Conservation (phyloP, 495 filamentous ascomycete genomes). For the Elasticomyces elasticus region DNA sequence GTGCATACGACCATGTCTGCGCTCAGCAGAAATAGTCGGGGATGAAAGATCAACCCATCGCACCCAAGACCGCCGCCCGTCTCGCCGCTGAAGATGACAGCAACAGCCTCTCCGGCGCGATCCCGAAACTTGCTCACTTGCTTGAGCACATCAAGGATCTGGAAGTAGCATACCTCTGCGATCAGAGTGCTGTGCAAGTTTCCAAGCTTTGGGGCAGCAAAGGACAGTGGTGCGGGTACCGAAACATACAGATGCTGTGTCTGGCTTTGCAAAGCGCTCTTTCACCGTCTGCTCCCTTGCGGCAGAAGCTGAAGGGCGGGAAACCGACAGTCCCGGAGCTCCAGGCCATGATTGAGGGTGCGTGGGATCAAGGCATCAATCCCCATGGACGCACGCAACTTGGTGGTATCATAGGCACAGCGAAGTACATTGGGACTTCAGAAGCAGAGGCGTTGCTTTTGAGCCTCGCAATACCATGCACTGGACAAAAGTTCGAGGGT, state of each 20-base stretch:
- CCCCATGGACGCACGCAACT: slow-evolving; percentile 63
- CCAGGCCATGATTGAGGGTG: slow-evolving; percentile 78
- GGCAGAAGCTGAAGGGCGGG: slow-evolving; percentile 44
- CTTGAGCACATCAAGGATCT: slow-evolving; percentile 57
- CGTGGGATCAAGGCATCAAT: slow-evolving; percentile 84
- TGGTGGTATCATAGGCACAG: slow-evolving; percentile 75
- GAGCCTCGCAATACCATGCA: slow-evolving; percentile 5
- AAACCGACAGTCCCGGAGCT: slow-evolving; percentile 66
- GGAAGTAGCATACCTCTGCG: slow-evolving; percentile 68
- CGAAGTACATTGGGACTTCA: slow-evolving; percentile 91
- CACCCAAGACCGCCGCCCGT: not conserved
- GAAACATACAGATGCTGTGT: slow-evolving; percentile 85
- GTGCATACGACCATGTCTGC: not conserved
- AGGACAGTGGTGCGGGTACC: slow-evolving; percentile 81
- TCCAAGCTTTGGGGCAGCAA: slow-evolving; percentile 70
- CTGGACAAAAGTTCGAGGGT: not conserved
- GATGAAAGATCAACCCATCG: not conserved
- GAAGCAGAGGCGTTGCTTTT: slow-evolving; percentile 37
- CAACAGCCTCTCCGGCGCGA: slow-evolving; percentile 50
- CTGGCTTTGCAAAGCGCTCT: not conserved
- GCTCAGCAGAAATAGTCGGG: not conserved
- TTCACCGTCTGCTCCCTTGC: slow-evolving; percentile 41
- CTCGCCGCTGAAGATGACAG: not conserved
- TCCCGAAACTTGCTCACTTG: slow-evolving; percentile 61
- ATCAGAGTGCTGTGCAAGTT: slow-evolving; percentile 63